phyloP scores from a whole-genome alignment of 1,139 yeast genomes.

The Kluyveromyces sp. region DNA sequence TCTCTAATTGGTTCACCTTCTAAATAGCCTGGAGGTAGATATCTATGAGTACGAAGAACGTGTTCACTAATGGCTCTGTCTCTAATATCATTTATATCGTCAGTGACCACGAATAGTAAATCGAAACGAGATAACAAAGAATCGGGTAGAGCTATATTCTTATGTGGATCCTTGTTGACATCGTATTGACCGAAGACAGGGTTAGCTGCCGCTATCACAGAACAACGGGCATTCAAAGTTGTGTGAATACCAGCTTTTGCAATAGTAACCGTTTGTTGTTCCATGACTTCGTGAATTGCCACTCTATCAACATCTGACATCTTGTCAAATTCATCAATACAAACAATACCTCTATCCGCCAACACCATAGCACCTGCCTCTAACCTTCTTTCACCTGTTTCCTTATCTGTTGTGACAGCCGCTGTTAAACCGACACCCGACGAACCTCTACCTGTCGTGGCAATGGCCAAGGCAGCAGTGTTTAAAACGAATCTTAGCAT shows the following conservation, averaged over 20 bases:
- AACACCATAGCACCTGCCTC: slow-evolving; percentile 99
- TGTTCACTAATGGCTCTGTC: slow-evolving; percentile 91
- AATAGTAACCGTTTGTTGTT: slow-evolving; percentile 96
- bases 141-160: slow-evolving; percentile 94
- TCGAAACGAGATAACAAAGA: slow-evolving; percentile 95
- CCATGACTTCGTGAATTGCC: slow-evolving; percentile 99
- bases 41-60: slow-evolving; percentile 90
- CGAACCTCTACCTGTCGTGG: slow-evolving; percentile 98
- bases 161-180: slow-evolving; percentile 92
- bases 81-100: slow-evolving; percentile 77
- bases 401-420: slow-evolving; percentile 93
- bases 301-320: slow-evolving; percentile 97
- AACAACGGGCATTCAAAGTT: slow-evolving; percentile 91
- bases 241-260: slow-evolving; percentile 99
- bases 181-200: slow-evolving; percentile 98
- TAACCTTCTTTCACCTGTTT: slow-evolving; percentile 91
- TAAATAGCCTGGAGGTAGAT: slow-evolving; percentile 75
- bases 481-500: slow-evolving; percentile 87
- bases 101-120: slow-evolving; percentile 89
- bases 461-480: slow-evolving; percentile 91
- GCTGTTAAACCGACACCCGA: slow-evolving; percentile 99
- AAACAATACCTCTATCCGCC: slow-evolving; percentile 94
- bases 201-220: slow-evolving; percentile 97
- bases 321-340: slow-evolving; percentile 97
- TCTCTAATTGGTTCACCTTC: slow-evolving; percentile 96